Evolutionary conservation across 495 filamentous ascomycete genomes (phyloP), one percentile per base, ranked within the genome.

Genomic region (Penicillium cosmopolitanum): DNA sequence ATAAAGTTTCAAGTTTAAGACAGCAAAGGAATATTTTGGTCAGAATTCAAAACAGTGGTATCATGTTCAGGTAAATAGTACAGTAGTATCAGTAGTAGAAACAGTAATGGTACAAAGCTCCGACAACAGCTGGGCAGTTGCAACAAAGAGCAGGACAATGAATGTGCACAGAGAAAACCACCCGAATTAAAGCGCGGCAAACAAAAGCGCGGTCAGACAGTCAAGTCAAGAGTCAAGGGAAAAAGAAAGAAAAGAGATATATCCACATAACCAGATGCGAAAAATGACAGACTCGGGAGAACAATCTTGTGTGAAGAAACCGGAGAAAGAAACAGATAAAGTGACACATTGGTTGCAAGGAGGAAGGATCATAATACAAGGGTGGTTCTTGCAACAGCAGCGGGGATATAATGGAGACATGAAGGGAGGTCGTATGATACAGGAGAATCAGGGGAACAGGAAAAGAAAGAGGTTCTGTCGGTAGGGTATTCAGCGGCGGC

Each of bases 401-500:
- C 21, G 31, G 58, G 33, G 40, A 55, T 35, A 18, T 47, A 56
- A 43, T 19, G 56, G 42, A 25, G 35, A 56, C 54, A 59, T 40
- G 51, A n/a, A 56, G 40, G 46, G 54, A 62, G 53, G 63, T 65
- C 64, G 57, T 70, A 72, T 62, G 62, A 53, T 71, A 69, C 64
- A 64, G 16, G 28, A 38, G 34, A 64, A 40, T 67, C 64, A 63
- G 23, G 33, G 35, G 42, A 63, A 47, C 31, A 47, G 4, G 16
- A 42, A 55, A n/a, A 18, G 52, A 54, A 62, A 19, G 40, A 40
- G 40, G 35, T 34, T 21, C 18, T 8, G 16, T 44, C 42, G 16
- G 52, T 50, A 48, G 62, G 16, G 52, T 50, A 48, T 63, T 65
- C 51, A 74, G 75, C 66, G 71, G 73, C 65, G 80, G 64, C 66